Conservation (phyloP, 2,329 filamentous ascomycete genomes). For the Monascus ruber region DNA sequence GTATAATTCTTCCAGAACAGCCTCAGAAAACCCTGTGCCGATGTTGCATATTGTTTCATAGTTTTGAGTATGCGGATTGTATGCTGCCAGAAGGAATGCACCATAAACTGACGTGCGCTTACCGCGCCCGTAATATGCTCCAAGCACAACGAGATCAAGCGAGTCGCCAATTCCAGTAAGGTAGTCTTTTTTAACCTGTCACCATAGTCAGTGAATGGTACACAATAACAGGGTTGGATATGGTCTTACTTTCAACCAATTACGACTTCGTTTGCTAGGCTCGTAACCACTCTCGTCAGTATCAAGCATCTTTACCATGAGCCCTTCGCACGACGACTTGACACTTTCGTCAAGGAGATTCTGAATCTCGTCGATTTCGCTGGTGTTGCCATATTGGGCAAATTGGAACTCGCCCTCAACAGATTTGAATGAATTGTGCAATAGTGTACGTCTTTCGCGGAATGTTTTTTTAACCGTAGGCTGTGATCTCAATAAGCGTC, state of each 20-base stretch:
- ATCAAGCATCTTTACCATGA: conserved; percentile 99
- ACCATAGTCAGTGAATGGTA: conserved; percentile 1
- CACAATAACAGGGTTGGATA: conserved; percentile 4
- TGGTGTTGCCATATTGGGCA: conserved; percentile 75
- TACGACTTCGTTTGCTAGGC: conserved; percentile 87
- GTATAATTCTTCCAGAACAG: conserved; percentile 81
- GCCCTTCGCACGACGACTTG: conserved; percentile 87
- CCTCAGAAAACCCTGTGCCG: conserved; percentile 91
- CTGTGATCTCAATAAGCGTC: conserved; percentile 15
- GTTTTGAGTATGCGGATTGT: conserved; percentile 65
- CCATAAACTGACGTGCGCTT: conserved; percentile 95
- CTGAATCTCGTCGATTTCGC: conserved; percentile 88
- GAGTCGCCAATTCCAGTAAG: conserved; percentile 88
- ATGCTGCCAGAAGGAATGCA: conserved; percentile 89
- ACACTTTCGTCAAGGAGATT: conserved; percentile 85
- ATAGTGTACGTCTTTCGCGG: conserved; percentile 66
- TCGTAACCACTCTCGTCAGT: conserved; percentile 88
- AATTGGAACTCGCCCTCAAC: conserved; percentile 86
- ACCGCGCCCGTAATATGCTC: conserved; percentile 86
- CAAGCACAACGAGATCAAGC: conserved; percentile 88
- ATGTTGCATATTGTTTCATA: conserved; percentile 99
- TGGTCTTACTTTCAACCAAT: conserved; percentile 76
- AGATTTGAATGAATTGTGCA: conserved; percentile 61
- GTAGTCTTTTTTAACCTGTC: conserved; percentile 92
- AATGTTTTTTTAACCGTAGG: conserved; percentile 77